phyloP scores from a whole-genome alignment of 139 green algal species.

The Ettlia oleoabundans region DNA sequence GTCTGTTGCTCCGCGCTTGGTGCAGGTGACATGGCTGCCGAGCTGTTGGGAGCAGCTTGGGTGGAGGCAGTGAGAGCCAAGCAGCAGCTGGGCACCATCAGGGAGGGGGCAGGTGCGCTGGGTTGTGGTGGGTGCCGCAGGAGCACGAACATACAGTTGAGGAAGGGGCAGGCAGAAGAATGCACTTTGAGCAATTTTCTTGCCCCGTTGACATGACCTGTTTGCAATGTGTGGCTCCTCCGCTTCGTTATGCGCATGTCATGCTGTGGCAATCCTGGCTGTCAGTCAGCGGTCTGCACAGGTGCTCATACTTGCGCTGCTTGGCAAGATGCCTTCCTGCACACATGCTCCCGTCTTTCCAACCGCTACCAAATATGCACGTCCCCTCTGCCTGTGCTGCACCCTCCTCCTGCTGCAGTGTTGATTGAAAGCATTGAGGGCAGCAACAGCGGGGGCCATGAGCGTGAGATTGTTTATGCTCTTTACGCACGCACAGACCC shows the following conservation, averaged over 20 bases:
- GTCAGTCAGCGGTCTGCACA: not conserved
- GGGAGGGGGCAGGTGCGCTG: not conserved
- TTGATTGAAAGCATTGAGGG: not conserved
- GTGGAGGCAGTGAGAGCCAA: not conserved
- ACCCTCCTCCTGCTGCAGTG: not conserved
- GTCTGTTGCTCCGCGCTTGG: not conserved
- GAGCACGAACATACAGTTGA: no score
- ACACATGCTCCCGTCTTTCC: no score
- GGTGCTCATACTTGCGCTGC: no score
- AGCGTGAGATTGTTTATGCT: slow-evolving; percentile 10
- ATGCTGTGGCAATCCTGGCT: no score
- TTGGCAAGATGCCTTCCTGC: no score
- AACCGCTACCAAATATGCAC: no score
- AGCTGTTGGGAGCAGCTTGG: slow-evolving; percentile 17
- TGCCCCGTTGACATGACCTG: no score
- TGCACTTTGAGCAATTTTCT: no score
- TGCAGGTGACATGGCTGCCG: slow-evolving; percentile 29
- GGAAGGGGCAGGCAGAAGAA: no score
- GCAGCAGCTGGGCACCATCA: not conserved
- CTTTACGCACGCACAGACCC: slow-evolving; percentile 5
- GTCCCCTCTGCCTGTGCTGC: not conserved
- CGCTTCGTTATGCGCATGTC: no score
- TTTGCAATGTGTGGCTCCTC: no score
- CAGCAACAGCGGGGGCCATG: not conserved
- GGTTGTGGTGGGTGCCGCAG: no score